Evolutionary conservation across 75 land plant genomes (phyloP), one percentile per base, ranked within the genome.

Genomic region (Cryptomeria japonica): DNA sequence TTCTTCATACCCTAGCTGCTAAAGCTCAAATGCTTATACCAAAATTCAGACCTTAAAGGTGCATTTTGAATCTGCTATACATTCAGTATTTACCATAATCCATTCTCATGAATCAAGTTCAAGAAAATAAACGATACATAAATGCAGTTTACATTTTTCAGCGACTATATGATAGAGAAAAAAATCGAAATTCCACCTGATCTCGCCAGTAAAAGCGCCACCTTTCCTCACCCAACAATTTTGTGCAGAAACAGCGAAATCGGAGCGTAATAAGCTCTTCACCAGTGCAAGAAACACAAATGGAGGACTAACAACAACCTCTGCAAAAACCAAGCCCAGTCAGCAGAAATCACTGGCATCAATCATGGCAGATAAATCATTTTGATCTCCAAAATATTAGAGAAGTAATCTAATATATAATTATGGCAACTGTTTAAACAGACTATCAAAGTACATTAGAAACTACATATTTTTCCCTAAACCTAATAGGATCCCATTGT

Each of bases 161-260:
- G 16, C 47, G 2, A 41, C 46, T 37, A 38, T 18, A 0, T 38
- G 8, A 19, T 51, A 22, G 19, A 28, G 19, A n/a, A 82, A 82
- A 28, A 46, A 32, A 13, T 82, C 15, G n/a, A 46, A 79, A 76
- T 32, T 88, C 32, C 58, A 97, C 99, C 98, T 97, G 89, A 96
- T 87, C 68, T 97, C 99, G 31, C 99, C 98, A 46, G 99, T 97
- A 88, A 91, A 97, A 83, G 99, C 99, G 87, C 99, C 99, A 25
- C 99, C 99, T 89, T 95, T 97, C 90, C 89, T 91, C 51, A 94
- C 94, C 99, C 99, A 97, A 68, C 98, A 96, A 86, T 97, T 97
- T 78, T 97, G 99, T 1, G 98, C 99, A 11, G 99, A 98, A 82
- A 97, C 93, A 31, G 92, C 88, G 80, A 97, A 94, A 86, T 97